Conservation (phyloP, 495 filamentous ascomycete species). For the Trichoderma gamsii region DNA sequence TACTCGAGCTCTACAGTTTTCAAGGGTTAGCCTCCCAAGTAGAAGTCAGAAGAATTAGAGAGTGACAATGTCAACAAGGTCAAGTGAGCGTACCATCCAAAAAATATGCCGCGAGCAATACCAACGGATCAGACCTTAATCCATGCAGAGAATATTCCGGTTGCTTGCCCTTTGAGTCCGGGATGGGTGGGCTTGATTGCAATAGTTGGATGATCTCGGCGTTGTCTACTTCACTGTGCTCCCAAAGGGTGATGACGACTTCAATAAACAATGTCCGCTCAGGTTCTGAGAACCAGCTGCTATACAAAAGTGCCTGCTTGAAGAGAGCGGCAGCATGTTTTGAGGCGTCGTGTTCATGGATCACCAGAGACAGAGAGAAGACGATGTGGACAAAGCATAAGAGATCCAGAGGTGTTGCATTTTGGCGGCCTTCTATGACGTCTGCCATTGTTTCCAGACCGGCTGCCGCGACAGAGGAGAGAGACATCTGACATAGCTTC, state of each 20-base stretch:
- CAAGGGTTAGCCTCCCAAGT: background rate
- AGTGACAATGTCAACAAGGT: background rate
- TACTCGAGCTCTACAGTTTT: conserved; percentile 37
- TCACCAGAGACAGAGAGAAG: conserved; percentile 39
- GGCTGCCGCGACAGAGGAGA: conserved; percentile 28
- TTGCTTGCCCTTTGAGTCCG: conserved; percentile 35
- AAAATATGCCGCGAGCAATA: conserved; percentile 36
- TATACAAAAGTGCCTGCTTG: conserved; percentile 36
- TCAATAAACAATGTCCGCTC: conserved; percentile 29
- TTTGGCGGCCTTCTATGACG: conserved; percentile 28
- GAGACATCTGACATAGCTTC: conserved; percentile 32
- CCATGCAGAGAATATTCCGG: conserved; percentile 19
- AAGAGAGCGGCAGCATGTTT: conserved; percentile 29
- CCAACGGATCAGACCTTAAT: conserved; percentile 23
- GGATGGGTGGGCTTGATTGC: background rate
- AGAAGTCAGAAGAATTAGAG: background rate
- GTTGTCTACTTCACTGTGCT: conserved; percentile 26
- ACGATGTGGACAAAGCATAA: conserved; percentile 42
- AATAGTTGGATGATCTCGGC: background rate
- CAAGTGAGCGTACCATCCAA: conserved; percentile 37
- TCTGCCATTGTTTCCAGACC: conserved; percentile 33
- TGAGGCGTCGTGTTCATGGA: conserved; percentile 30
- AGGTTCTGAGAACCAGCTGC: conserved; percentile 24
- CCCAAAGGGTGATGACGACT: conserved; percentile 34
- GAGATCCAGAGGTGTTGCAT: conserved; percentile 31